phyloP scores from a whole-genome alignment of 75 land plant species.

The Chamaecyparis obtusa region DNA sequence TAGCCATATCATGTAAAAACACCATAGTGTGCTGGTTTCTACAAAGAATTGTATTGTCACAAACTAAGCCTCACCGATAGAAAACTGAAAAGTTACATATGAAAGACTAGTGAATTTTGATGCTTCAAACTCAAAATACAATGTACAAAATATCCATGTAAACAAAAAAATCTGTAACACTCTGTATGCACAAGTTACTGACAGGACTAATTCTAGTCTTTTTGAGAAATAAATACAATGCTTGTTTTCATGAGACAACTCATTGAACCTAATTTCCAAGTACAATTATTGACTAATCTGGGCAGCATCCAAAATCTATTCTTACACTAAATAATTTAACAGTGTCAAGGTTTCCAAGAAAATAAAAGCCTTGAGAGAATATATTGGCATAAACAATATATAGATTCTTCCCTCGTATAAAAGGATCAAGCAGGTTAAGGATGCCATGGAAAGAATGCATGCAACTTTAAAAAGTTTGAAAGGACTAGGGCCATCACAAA shows the following conservation, averaged over 20 bases:
- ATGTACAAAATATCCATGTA: background rate
- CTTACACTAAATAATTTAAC: conserved; percentile 4
- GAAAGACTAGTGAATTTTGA: background rate
- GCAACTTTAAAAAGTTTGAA: background rate
- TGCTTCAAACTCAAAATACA: background rate
- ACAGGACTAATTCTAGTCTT: background rate
- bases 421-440: conserved; percentile 7
- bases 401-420: background rate
- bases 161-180: background rate
- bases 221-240: background rate
- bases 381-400: background rate
- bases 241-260: background rate
- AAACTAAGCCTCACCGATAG: too few species aligned
- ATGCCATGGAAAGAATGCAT: background rate
- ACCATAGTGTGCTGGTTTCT: background rate
- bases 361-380: background rate
- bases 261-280: background rate
- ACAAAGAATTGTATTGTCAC: background rate
- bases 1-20: background rate
- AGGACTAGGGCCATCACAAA: background rate
- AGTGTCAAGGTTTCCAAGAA: too few species aligned
- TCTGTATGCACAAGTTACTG: background rate
- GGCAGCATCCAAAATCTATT: background rate
- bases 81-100: background rate
- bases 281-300: background rate